These are phyloP conservation scores for Streptanthus diversifolius DNA, from an alignment of 345 rosid genomes.

Conservation along the genomic window DNA sequence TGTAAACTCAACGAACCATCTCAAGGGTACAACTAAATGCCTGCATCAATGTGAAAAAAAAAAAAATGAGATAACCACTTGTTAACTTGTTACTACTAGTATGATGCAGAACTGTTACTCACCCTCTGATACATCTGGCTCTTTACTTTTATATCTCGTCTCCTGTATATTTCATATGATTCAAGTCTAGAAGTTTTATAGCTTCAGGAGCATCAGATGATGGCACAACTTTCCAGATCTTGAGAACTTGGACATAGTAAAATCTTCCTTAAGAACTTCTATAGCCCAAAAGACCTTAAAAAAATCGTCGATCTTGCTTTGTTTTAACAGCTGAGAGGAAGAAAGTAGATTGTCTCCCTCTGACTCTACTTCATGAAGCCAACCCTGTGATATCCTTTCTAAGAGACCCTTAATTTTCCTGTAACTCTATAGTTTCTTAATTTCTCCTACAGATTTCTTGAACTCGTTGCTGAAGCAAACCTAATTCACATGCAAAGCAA, in stretches of 20 bases:
- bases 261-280: conserved; percentile 30
- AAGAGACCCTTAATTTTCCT: conserved; percentile 6
- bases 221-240: conserved; percentile 38
- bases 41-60: neutral
- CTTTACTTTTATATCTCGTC: conserved; percentile 5
- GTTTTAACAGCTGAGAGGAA: conserved; percentile 36
- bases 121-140: conserved; percentile 21
- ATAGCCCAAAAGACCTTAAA: conserved; percentile 34
- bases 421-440: neutral
- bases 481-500: conserved; percentile 20
- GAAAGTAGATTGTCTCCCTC: conserved; percentile 1
- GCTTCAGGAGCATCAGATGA: conserved; percentile 6
- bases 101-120: neutral
- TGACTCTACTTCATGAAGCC: conserved; percentile 23
- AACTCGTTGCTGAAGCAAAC: conserved; percentile 36
- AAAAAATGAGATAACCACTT: neutral
- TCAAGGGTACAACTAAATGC: conserved; percentile 8
- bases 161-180: neutral
- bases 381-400: conserved; percentile 33
- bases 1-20: conserved; percentile 18
- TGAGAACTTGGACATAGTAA: conserved; percentile 30
- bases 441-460: conserved; percentile 11
- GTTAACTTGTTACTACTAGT: neutral
- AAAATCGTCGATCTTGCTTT: conserved; percentile 42
- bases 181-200: neutral